Evolutionary conservation across 1,139 yeast genomes (phyloP), one percentile per base, ranked within the genome.

Genomic region (Geotrichum aggregatum): DNA sequence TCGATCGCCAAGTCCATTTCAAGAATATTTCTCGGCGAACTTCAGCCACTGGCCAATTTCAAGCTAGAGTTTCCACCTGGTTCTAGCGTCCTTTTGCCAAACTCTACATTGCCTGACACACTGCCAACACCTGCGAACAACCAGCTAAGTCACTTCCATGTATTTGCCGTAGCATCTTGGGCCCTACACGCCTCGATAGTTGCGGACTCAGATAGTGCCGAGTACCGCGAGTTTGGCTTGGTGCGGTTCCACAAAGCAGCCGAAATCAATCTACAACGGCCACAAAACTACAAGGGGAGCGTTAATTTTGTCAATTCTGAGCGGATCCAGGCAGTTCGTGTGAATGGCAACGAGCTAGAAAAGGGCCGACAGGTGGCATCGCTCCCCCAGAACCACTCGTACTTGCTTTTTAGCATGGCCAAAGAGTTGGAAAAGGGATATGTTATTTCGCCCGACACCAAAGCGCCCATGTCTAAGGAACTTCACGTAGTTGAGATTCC

Each of bases 121-220:
- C 45, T 39, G 8, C 49, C 52, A 13, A 28, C 36, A 14, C 35
- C 49, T 19, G 35, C 36, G 2, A 6, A 51, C 3, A 33, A 39
- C n/a, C 28, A 18, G 13, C 14, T 43, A 41, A n/a, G 21, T 21
- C 42, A 44, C 3, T 46, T 52, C 21, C 43, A 31, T 16, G 50
- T 56, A 3, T 49, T 44, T 28, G 87, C 86, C 1, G 95, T 88
- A 1, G 73, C 82, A 0, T 86, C 96, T 0, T 83, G 95, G 88
- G 95, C 83, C 0, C 79, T 87, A 58, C 97, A 89, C 67, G 91
- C 96, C 1, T 78, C 91, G 2, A 68, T 89, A 51, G 92, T 89
- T 1, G 92, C 92, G 22, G 87, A 79, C 63, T 82, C 86, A 53
- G 94, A 87, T 59, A 75, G 83, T 1, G 82, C 84, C 0, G 85